Evolutionary conservation across 306 rosid species (phyloP).

Genomic region (Castanea sativa): DNA sequence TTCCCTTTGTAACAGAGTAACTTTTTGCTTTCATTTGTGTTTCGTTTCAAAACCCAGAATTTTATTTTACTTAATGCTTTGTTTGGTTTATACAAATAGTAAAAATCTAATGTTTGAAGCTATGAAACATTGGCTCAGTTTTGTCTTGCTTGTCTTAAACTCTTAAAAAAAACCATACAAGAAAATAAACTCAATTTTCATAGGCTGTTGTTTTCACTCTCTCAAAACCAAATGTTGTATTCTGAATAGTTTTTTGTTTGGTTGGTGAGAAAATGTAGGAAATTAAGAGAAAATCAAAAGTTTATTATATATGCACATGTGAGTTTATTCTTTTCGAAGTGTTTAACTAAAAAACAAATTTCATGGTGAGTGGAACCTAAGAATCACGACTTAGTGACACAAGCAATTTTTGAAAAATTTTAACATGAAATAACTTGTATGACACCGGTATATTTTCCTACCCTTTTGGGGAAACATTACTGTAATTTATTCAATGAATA

Average conservation of each 20-base stretch:
- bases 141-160: neutral
- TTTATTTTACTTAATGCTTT: neutral
- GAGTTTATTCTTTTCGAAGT: neutral
- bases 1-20: conserved; percentile 76
- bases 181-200: neutral
- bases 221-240: neutral
- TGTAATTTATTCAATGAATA: neutral
- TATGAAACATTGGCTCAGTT: neutral
- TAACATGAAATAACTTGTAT: neutral
- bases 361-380: neutral
- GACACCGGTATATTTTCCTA: neutral
- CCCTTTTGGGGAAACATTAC: neutral
- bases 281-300: neutral
- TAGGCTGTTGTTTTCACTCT: neutral
- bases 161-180: neutral
- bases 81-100: conserved; percentile 6
- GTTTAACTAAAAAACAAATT: no score
- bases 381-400: no score
- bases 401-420: no score
- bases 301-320: neutral
- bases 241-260: neutral
- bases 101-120: neutral
- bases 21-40: neutral
- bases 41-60: neutral
- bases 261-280: conserved; percentile 3